phyloP scores from a whole-genome alignment of 169 alveolate genomes.

The Amoebophrya sp. region DNA sequence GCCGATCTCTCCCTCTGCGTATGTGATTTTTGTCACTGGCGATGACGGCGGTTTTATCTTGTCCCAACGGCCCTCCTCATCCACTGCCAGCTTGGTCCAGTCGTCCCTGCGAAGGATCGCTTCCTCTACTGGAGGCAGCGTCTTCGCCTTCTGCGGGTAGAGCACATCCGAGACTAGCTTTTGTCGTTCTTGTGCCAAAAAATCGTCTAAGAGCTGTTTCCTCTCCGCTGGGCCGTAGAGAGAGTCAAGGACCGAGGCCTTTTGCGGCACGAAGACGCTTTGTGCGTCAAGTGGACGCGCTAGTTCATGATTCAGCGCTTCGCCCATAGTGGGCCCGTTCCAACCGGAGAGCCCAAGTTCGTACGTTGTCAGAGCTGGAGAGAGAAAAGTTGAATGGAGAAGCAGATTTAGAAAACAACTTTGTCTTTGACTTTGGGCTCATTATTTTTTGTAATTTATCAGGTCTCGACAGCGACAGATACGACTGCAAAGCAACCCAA shows the following conservation, averaged over 20 bases:
- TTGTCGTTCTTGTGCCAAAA: background rate
- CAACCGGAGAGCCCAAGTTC: background rate
- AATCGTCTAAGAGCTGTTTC: background rate
- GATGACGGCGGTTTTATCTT: background rate
- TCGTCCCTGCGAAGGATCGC: background rate
- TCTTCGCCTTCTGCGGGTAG: background rate
- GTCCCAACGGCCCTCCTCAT: too few species aligned
- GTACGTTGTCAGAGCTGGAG: background rate
- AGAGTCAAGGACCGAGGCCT: background rate
- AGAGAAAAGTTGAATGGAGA: too few species aligned
- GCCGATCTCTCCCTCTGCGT: background rate
- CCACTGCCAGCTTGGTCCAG: background rate
- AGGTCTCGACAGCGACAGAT: too few species aligned
- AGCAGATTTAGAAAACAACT: too few species aligned
- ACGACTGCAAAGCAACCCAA: too few species aligned
- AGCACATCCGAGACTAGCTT: background rate
- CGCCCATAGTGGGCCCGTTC: slow-evolving; percentile 26
- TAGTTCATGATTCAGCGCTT: background rate
- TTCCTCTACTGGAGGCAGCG: background rate
- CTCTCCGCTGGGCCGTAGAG: background rate
- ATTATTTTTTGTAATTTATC: too few species aligned
- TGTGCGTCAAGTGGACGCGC: background rate
- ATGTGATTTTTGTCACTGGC: background rate
- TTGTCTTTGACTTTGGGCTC: too few species aligned
- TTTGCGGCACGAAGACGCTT: background rate